phyloP scores from a whole-genome alignment of 1,284 basidiomycete species.

The Gomphus bonarii region DNA sequence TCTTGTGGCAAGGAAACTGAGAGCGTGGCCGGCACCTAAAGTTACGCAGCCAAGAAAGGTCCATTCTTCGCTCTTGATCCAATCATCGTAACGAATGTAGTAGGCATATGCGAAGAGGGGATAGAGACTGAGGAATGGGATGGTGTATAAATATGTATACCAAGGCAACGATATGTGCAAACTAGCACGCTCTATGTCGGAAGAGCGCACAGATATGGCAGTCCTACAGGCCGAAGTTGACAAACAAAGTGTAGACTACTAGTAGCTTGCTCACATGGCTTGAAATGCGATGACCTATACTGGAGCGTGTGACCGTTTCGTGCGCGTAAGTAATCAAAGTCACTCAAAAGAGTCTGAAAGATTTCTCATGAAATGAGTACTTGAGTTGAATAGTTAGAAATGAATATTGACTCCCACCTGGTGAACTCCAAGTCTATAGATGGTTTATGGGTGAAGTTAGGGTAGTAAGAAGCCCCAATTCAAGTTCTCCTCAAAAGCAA shows the following conservation, averaged over 20 bases:
- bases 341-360: neutral
- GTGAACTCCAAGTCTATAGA: neutral
- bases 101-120: conserved; percentile 89
- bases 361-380: neutral
- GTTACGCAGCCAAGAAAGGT: conserved; percentile 88
- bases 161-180: conserved; percentile 76
- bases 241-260: neutral
- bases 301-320: neutral
- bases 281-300: neutral
- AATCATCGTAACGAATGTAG: conserved; percentile 83
- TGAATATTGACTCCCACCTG: neutral
- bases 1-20: conserved; percentile 86
- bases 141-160: conserved; percentile 71
- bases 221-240: conserved; percentile 21
- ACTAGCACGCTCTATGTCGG: conserved; percentile 75
- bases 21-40: conserved; percentile 80
- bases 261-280: neutral
- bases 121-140: conserved; percentile 82
- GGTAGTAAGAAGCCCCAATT: too few species aligned
- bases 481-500: neutral
- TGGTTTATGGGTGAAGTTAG: too few species aligned
- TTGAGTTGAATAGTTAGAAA: neutral
- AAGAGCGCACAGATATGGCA: conserved; percentile 60
- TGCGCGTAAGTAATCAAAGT: neutral
- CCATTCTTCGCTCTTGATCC: conserved; percentile 90